phyloP scores from a whole-genome alignment of 2,329 filamentous ascomycete species.

The Fonsecaea monophora region DNA sequence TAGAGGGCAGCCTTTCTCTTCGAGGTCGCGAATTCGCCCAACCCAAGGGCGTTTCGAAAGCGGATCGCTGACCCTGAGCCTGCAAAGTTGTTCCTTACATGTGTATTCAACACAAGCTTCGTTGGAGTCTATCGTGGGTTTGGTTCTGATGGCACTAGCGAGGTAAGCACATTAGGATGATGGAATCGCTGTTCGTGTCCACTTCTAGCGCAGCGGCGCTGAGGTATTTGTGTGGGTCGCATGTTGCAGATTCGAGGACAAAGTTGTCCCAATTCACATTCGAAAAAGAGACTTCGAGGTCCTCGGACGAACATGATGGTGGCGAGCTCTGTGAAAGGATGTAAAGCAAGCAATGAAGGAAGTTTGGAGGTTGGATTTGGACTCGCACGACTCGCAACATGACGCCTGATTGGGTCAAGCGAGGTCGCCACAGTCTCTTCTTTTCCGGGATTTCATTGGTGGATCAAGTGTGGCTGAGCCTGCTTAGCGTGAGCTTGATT shows the following conservation, averaged over 20 bases:
- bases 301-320: neutral
- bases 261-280: neutral
- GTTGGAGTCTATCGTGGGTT: neutral
- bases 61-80: neutral
- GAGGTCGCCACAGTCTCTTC: neutral
- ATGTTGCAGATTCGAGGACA: neutral
- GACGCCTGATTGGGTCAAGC: slow-evolving; percentile 15
- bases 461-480: neutral
- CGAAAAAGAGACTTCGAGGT: neutral
- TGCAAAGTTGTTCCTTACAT: neutral
- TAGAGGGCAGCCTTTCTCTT: neutral
- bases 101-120: neutral
- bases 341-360: neutral
- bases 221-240: neutral
- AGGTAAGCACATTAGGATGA: neutral
- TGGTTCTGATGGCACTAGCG: neutral
- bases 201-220: neutral
- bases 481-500: neutral
- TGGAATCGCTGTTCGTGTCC: neutral
- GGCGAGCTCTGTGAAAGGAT: neutral
- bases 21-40: neutral
- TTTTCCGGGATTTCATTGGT: neutral
- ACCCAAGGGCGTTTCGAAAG: neutral
- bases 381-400: slow-evolving; percentile 11
- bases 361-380: slow-evolving; percentile 1